Evolutionary conservation across 1,139 yeast species (phyloP), one percentile per base, ranked within the genome.

Genomic region (Yueomyces sp.): DNA sequence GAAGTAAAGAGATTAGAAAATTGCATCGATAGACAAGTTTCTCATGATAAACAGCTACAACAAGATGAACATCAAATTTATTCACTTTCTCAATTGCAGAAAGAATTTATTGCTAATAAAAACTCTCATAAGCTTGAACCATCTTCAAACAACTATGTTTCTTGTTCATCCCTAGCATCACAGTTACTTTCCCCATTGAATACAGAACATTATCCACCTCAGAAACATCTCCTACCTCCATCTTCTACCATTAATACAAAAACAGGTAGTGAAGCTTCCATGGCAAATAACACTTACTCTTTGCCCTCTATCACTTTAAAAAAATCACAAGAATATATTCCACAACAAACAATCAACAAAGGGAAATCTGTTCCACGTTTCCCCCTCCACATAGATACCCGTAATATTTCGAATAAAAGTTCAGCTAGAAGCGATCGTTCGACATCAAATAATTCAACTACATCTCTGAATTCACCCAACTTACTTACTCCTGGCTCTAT

Each of bases 1-100:
- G 84, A 78, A 53, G 70, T 69, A 48, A 54, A 64, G 12, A 62
- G 82, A 47, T 59, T 77, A 39, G 69, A 67, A 42, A 51, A 51
- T 25, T 55, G 62, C 39, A 38, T 59, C 27, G 44, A 41, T 12
- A 11, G 19, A 6, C n/a, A 33, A 11, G 19, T 9, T 33, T 6
- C 4, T 33, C 6, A 5, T 33, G n/a, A 33, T 33, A 4, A 9
- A 11, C 8, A 4, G 19, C 6, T 6, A 9, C 4, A 9, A 11
- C n/a, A 11, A 9, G 19, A 11, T 11, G 5, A 4, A 6, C n/a
- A 9, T n/a, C 8, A 9, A 4, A 5, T 9, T 6, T 11, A 9
- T 33, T 11, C 35, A 11, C 8, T 9, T 33, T 5, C 25, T 36
- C 27, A 36, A 8, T 8, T 39, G 38, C 27, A 29, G 42, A 39